Conservation (phyloP, 2,329 filamentous ascomycete genomes). For the Pyrenochaeta sp. region DNA sequence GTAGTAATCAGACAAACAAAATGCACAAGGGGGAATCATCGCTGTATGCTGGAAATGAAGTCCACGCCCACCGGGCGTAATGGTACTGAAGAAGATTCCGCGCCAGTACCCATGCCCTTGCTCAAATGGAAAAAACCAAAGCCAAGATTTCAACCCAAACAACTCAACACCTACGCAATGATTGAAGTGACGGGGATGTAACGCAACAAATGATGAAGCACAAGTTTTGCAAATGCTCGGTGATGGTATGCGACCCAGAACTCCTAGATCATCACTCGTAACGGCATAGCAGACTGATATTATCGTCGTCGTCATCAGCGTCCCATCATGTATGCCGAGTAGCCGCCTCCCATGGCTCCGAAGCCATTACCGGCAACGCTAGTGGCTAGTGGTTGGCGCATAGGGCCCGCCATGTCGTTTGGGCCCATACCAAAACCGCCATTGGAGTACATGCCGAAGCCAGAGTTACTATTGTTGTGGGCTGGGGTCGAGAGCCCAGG, state of each 20-base stretch:
- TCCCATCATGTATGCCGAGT: constrained; percentile 53
- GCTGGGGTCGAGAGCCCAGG: constrained; percentile 67
- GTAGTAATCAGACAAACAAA: constrained; percentile 38
- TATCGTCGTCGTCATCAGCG: constrained; percentile 30
- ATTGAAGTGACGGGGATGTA: constrained; percentile 53
- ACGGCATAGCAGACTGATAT: constrained; percentile 31
- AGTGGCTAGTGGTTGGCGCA: constrained; percentile 46
- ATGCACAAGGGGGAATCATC: constrained; percentile 55
- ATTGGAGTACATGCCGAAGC: constrained; percentile 50
- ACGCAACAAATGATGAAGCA: constrained; percentile 47
- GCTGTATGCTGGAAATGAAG: constrained; percentile 54
- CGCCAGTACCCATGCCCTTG: constrained; percentile 53
- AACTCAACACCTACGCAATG: constrained; percentile 52
- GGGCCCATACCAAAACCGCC: constrained; percentile 46
- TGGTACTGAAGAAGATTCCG: constrained; percentile 43
- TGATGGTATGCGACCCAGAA: constrained; percentile 41
- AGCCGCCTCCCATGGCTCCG: constrained; percentile 39
- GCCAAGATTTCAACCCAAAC: constrained; percentile 37
- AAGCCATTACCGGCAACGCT: constrained; percentile 43
- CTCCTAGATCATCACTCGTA: constrained; percentile 48
- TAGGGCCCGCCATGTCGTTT: constrained; percentile 46
- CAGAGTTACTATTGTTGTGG: constrained; percentile 41
- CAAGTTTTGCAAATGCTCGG: constrained; percentile 39
- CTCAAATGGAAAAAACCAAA: constrained; percentile 45
- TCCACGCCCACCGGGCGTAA: constrained; percentile 46